These are phyloP conservation scores for Anisogramma anomala DNA, from an alignment of 2,329 filamentous ascomycete genomes.

Conservation along the genomic window DNA sequence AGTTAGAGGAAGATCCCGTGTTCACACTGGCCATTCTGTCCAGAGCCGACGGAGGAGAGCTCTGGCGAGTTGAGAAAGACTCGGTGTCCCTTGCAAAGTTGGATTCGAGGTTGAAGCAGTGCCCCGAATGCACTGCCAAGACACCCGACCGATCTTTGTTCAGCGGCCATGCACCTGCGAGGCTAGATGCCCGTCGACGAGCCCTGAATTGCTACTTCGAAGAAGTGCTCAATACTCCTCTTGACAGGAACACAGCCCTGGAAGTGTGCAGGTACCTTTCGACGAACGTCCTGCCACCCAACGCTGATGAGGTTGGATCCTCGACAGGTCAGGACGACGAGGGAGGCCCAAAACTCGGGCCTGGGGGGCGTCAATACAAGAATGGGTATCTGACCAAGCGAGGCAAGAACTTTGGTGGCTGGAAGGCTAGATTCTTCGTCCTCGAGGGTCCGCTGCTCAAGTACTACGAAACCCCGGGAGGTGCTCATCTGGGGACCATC, in stretches of 20 bases:
- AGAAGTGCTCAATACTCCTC: constrained; percentile 67
- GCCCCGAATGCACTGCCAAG: constrained; percentile 58
- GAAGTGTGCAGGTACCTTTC: constrained; percentile 82
- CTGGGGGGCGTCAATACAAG: constrained; percentile 58
- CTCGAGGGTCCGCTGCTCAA: constrained; percentile 55
- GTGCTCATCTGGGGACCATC: constrained; percentile 83
- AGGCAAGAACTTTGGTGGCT: constrained; percentile 97
- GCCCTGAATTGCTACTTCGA: constrained; percentile 81
- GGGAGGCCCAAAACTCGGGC: constrained; percentile 33
- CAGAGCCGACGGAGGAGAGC: constrained; percentile 61
- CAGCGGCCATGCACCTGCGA: constrained; percentile 83
- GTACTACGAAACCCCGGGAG: constrained; percentile 86
- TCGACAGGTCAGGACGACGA: constrained; percentile 15
- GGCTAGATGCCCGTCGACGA: constrained; percentile 72
- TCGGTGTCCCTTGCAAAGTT: constrained; percentile 68
- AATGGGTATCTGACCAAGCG: constrained; percentile 92
- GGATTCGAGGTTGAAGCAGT: constrained; percentile 68
- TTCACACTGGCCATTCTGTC: constrained; percentile 83
- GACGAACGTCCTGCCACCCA: constrained; percentile 50
- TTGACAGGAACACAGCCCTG: constrained; percentile 65
- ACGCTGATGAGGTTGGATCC: constrained; percentile 43
- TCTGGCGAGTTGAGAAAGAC: constrained; percentile 94
- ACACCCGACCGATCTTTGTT: constrained; percentile 81
- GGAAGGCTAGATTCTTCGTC: constrained; percentile 71
- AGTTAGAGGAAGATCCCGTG: constrained; percentile 81